Evolutionary conservation across 805 yeast genomes (phyloP).

Genomic region (Hanseniaspora lachancei): DNA sequence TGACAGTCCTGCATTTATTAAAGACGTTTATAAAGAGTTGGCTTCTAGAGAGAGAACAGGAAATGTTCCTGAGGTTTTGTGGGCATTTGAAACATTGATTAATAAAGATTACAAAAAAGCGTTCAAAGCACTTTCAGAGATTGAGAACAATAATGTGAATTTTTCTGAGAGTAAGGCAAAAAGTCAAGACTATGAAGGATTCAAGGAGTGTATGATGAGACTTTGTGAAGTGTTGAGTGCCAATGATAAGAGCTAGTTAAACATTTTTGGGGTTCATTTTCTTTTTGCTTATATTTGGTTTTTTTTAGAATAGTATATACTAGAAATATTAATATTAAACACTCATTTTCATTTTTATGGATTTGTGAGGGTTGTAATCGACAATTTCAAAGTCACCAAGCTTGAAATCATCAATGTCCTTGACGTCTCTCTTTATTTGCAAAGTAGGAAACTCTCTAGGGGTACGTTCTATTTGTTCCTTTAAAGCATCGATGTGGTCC

Average conservation of each 20-base stretch:
- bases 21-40: background rate
- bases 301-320: background rate
- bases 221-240: background rate
- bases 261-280: background rate
- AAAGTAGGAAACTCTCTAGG: conserved; percentile 77
- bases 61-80: background rate
- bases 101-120: conserved; percentile 7
- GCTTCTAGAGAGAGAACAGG: background rate
- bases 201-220: background rate
- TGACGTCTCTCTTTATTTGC: conserved; percentile 51
- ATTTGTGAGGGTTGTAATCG: conserved; percentile 68
- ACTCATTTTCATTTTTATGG: conserved; percentile 93
- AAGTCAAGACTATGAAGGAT: background rate
- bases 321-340: conserved; percentile 36
- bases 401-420: conserved; percentile 70
- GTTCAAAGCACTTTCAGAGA: background rate
- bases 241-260: background rate
- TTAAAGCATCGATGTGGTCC: conserved; percentile 84
- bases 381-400: conserved; percentile 76
- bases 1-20: background rate
- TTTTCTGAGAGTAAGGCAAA: background rate
- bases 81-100: conserved; percentile 11
- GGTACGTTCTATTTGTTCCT: conserved; percentile 58
- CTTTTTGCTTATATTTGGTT: background rate
- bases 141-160: background rate